Conservation (phyloP, 139 green algal species). For the Diplosphaera chodatii region DNA sequence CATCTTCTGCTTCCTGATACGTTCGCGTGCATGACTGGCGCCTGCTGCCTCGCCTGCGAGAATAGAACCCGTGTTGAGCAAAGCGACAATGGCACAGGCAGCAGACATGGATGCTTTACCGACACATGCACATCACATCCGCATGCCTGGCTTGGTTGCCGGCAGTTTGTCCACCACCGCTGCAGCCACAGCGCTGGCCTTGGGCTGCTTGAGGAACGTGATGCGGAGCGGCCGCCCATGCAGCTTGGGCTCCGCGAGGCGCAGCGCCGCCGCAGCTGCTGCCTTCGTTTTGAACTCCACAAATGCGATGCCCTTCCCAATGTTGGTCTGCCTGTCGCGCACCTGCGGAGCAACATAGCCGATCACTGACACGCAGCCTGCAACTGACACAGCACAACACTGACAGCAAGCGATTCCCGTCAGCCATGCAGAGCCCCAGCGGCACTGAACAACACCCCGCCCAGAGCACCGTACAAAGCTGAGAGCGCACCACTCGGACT, state of each 20-base stretch:
- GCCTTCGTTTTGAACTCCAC: constrained; percentile 61
- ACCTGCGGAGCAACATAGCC: constrained; percentile 73
- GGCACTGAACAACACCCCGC: too few species aligned
- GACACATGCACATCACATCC: too few species aligned
- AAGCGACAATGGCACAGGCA: too few species aligned
- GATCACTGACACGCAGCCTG: too few species aligned
- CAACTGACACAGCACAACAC: too few species aligned
- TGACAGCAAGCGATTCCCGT: too few species aligned
- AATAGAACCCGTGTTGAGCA: too few species aligned
- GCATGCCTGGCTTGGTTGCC: too few species aligned
- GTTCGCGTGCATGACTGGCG: background rate
- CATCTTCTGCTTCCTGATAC: background rate
- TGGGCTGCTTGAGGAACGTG: background rate
- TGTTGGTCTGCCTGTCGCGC: constrained; percentile 56
- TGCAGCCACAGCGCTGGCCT: background rate
- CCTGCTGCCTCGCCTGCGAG: background rate
- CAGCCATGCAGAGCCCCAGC: too few species aligned
- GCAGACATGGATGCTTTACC: too few species aligned
- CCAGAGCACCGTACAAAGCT: too few species aligned
- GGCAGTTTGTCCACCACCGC: too few species aligned
- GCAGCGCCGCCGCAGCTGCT: constrained; percentile 20
- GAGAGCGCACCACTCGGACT: background rate
- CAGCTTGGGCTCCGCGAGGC: constrained; percentile 17
- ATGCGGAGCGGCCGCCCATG: background rate
- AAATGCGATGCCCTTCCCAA: constrained; percentile 75